phyloP scores from a whole-genome alignment of 495 filamentous ascomycete species.

The Tuber brumale region DNA sequence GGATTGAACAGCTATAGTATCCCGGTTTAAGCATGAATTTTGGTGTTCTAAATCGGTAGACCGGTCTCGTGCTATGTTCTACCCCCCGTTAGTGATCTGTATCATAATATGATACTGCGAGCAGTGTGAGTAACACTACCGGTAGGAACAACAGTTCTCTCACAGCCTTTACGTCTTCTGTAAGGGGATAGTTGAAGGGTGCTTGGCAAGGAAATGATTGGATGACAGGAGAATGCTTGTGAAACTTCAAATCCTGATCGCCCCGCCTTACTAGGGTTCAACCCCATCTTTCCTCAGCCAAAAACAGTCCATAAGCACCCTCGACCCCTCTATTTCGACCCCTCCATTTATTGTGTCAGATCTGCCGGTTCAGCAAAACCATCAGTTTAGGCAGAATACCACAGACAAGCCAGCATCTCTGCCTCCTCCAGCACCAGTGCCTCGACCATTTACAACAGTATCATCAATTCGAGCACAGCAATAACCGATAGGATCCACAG shows the following conservation, averaged over 20 bases:
- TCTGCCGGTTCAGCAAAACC: not conserved
- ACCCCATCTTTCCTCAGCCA: not conserved
- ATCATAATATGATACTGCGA: not conserved
- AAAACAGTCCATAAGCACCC: not conserved
- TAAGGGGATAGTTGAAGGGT: not conserved
- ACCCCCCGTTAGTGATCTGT: not conserved
- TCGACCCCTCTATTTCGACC: not conserved
- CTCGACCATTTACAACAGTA: not conserved
- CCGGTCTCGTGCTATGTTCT: not conserved
- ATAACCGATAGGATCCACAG: not conserved
- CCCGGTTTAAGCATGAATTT: not conserved
- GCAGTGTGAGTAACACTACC: not conserved
- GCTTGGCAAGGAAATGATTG: not conserved
- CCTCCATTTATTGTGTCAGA: not conserved
- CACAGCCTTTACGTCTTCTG: not conserved
- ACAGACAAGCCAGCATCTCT: not conserved
- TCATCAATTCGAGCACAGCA: not conserved
- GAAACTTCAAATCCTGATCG: not conserved
- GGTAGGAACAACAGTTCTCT: not conserved
- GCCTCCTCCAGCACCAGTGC: not conserved
- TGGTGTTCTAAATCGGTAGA: not conserved
- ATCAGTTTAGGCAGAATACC: not conserved
- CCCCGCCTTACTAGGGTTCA: not conserved
- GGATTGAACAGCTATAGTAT: not conserved
- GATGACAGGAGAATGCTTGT: not conserved